Percentiles rank a stretch among this genome's conserved stretches.
Conservation (phyloP, 202 grass and related monocot species). For the Brachypodium distachyon region DNA sequence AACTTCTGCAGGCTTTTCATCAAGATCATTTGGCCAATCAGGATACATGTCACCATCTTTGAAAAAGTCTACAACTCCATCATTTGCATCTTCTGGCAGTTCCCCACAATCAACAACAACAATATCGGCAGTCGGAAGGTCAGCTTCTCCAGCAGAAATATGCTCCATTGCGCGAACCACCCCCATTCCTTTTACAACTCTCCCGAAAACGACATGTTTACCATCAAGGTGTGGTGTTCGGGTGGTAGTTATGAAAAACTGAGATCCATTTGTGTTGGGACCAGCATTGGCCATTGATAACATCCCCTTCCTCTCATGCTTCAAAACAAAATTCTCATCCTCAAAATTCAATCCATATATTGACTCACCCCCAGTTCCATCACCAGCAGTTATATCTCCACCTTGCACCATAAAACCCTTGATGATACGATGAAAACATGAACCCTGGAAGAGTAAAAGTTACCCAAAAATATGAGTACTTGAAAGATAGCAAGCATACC, state of each 20-base stretch:
- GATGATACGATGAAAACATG: conserved; percentile 75
- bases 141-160: conserved; percentile 52
- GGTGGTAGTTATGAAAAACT: conserved; percentile 95
- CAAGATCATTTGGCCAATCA: conserved; percentile 89
- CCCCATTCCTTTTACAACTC: conserved; percentile 83
- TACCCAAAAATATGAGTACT: background rate
- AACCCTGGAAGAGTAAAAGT: conserved; percentile 43
- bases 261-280: conserved; percentile 75
- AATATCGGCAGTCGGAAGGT: conserved; percentile 47
- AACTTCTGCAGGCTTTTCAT: conserved; percentile 76
- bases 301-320: conserved; percentile 95
- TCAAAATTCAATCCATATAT: conserved; percentile 88
- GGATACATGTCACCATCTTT: conserved; percentile 84
- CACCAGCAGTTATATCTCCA: conserved; percentile 85
- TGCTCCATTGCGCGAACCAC: conserved; percentile 78
- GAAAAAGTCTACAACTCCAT: conserved; percentile 76
- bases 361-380: conserved; percentile 85
- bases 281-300: conserved; percentile 92
- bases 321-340: conserved; percentile 82
- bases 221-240: conserved; percentile 80
- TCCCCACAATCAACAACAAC: conserved; percentile 72
- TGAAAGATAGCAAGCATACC: too few relatives aligned
- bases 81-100: conserved; percentile 62
- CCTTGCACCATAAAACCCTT: conserved; percentile 98
- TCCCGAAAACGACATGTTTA: conserved; percentile 88